Percentiles rank a stretch among this genome's conserved stretches.
Conservation (phyloP, 2,329 filamentous ascomycete genomes). For the Penicillium sp. region DNA sequence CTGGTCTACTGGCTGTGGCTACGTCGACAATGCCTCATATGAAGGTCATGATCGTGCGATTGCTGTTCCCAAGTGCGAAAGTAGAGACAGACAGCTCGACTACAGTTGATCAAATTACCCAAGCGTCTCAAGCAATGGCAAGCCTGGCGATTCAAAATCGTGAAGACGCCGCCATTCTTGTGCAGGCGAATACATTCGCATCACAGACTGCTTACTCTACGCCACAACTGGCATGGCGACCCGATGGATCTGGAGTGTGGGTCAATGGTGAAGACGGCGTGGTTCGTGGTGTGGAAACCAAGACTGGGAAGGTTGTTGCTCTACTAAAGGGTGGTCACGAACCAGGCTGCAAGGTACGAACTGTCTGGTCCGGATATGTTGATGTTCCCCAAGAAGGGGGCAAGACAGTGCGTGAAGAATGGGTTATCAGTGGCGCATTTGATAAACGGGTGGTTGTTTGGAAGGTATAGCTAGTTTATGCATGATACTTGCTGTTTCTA, state of each 20-base stretch:
- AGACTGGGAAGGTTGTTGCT: conserved; percentile 57
- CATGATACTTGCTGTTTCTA: too few relatives aligned
- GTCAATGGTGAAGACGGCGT: conserved; percentile 67
- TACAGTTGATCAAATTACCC: conserved; percentile 38
- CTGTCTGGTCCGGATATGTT: conserved; percentile 57
- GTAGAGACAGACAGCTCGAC: conserved; percentile 15
- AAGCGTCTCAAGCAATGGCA: conserved; percentile 55
- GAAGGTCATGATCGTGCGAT: conserved; percentile 61
- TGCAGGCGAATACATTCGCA: conserved; percentile 61
- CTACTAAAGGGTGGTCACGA: conserved; percentile 56
- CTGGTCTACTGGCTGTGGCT: conserved; percentile 58
- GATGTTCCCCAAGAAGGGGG: conserved; percentile 22
- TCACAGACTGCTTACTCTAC: conserved; percentile 67
- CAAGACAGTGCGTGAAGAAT: conserved; percentile 46
- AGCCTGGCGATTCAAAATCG: conserved; percentile 55
- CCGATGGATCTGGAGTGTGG: conserved; percentile 62
- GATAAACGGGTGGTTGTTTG: conserved; percentile 63
- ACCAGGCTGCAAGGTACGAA: conserved; percentile 58
- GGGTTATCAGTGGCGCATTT: conserved; percentile 64
- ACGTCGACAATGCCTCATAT: conserved; percentile 63
- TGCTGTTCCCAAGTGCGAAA: conserved; percentile 51
- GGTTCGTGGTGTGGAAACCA: conserved; percentile 60
- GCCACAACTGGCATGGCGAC: conserved; percentile 62
- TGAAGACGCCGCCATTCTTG: conserved; percentile 61
- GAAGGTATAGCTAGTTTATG: conserved; percentile 32